phyloP scores from a whole-genome alignment of 2,329 filamentous ascomycete genomes.

The Hypoxylon sp. region DNA sequence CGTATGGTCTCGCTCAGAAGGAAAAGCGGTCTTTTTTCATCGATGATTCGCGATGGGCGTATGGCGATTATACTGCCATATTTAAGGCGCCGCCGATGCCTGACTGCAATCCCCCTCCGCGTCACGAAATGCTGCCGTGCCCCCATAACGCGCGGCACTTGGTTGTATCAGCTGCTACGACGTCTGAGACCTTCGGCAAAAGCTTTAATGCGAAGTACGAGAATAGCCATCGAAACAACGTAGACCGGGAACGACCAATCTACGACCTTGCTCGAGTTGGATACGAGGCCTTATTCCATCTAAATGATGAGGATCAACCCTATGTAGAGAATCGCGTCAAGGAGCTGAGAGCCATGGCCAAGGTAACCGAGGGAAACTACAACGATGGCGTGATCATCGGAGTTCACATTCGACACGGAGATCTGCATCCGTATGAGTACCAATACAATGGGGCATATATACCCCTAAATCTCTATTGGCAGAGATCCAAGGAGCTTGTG shows the following conservation, averaged over 20 bases:
- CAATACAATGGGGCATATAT: slow-evolving; percentile 85
- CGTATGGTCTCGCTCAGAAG: slow-evolving; percentile 81
- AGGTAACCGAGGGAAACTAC: slow-evolving; percentile 57
- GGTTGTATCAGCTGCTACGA: slow-evolving; percentile 78
- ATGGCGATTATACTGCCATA: slow-evolving; percentile 79
- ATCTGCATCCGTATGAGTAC: slow-evolving; percentile 80
- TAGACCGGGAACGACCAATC: slow-evolving; percentile 69
- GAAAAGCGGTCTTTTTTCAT: slow-evolving; percentile 85
- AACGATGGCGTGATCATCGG: slow-evolving; percentile 72
- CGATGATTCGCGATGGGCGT: slow-evolving; percentile 86
- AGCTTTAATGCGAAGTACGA: slow-evolving; percentile 67
- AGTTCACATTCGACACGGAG: slow-evolving; percentile 84
- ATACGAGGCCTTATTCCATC: slow-evolving; percentile 80
- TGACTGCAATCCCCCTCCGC: slow-evolving; percentile 77
- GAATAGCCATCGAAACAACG: slow-evolving; percentile 62
- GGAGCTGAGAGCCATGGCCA: slow-evolving; percentile 65
- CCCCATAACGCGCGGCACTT: slow-evolving; percentile 82
- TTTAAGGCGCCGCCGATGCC: slow-evolving; percentile 77
- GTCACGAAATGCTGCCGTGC: slow-evolving; percentile 82
- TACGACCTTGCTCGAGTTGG: slow-evolving; percentile 77
- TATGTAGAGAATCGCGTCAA: slow-evolving; percentile 73
- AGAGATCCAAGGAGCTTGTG: slow-evolving; percentile 69
- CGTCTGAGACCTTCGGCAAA: slow-evolving; percentile 72
- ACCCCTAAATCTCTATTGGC: slow-evolving; percentile 76
- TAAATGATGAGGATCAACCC: slow-evolving; percentile 72